Evolutionary conservation across 148 eudicot species (phyloP), one percentile per base, ranked within the genome.

Genomic region (Beta vulgaris): DNA sequence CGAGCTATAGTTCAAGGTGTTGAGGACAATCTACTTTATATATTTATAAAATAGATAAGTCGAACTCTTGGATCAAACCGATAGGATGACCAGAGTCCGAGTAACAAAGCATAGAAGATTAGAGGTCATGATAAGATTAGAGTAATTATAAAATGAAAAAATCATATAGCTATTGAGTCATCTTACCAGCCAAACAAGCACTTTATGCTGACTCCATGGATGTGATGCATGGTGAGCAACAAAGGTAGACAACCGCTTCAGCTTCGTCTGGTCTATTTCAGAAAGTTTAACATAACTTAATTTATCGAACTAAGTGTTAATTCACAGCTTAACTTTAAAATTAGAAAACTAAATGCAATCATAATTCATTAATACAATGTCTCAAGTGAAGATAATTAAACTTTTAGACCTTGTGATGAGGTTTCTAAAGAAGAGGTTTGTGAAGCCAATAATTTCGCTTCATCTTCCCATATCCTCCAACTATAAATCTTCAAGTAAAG

Each of bases 381-480:
- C n/a, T n/a, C n/a, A n/a, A n/a, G n/a, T n/a, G n/a, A n/a, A n/a
- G n/a, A n/a, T n/a, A n/a, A n/a, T n/a, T n/a, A n/a, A n/a, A n/a
- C n/a, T 35, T 74, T 61, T 36, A 48, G 61, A 83, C 87, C 88
- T 85, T 79, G 82, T 65, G 79, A n/a, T n/a, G n/a, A n/a, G n/a
- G n/a, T n/a, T n/a, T n/a, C n/a, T n/a, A n/a, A n/a, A n/a, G n/a
- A n/a, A n/a, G n/a, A 68, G 28, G 64, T 74, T 64, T 78, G 80
- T 62, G 63, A 44, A 73, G 85, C 89, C 84, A 87, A 68, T 15
- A 83, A 71, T 76, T 82, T 88, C 6, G 91, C 94, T 83, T 86
- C 89, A 79, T 80, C 81, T 85, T 92, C 97, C 92, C 94, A 92
- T 51, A 65, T 74, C 79, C 86, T 86, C 97, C 97, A 92, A 77